Evolutionary conservation across 2,329 filamentous ascomycete species (phyloP).

Genomic region (Kalaharituber pfeilii): DNA sequence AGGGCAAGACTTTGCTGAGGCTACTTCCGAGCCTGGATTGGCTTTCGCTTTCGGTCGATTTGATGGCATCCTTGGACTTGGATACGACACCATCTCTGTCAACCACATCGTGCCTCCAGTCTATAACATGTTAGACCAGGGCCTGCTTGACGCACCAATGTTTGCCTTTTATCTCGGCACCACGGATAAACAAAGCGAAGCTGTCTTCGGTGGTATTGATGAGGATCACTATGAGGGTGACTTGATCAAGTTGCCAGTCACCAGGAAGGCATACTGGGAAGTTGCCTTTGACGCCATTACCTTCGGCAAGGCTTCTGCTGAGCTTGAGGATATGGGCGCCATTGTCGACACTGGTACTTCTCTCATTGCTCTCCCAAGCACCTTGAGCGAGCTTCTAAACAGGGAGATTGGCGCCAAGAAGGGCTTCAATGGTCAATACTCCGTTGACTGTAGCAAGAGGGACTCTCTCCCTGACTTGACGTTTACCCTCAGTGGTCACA

Average conservation of each 20-base stretch:
- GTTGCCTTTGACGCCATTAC: conserved; percentile 86
- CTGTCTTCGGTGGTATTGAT: conserved; percentile 76
- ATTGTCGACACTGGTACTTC: conserved; percentile 98
- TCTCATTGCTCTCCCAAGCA: conserved; percentile 80
- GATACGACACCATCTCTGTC: conserved; percentile 91
- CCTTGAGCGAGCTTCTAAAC: conserved; percentile 90
- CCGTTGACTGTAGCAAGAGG: conserved; percentile 72
- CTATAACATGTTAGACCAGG: conserved; percentile 87
- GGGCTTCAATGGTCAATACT: conserved; percentile 92
- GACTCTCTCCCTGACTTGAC: conserved; percentile 73
- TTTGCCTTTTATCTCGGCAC: conserved; percentile 93
- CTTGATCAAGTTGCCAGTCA: conserved; percentile 80
- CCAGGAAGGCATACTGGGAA: conserved; percentile 99
- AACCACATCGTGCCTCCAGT: conserved; percentile 90
- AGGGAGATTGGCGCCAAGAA: conserved; percentile 97
- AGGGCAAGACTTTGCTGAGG: conserved; percentile 88
- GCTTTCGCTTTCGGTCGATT: conserved; percentile 97
- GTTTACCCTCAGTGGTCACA: conserved; percentile 69
- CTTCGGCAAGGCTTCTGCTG: conserved; percentile 68
- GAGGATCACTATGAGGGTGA: conserved; percentile 67
- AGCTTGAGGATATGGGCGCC: conserved; percentile 85
- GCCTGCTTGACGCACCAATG: conserved; percentile 73
- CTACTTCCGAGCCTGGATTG: conserved; percentile 76
- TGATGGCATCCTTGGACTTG: conserved; percentile 88
- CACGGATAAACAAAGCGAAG: conserved; percentile 62